A percentile compares a stretch with the other conserved stretches of the same genome.
Conservation (phyloP, 2,329 filamentous ascomycete genomes). For the Venturia pyrina region DNA sequence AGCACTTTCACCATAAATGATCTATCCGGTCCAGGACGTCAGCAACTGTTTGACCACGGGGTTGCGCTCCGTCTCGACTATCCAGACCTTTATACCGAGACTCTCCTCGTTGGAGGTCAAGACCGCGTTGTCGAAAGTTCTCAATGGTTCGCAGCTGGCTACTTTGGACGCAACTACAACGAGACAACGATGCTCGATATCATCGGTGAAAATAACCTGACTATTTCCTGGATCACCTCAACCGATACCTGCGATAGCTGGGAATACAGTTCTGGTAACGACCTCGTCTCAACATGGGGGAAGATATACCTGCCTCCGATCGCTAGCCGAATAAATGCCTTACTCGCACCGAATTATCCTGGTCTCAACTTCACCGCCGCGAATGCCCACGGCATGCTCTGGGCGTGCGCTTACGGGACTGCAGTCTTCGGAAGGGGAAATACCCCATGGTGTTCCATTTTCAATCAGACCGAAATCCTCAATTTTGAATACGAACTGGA, state of each 20-base stretch:
- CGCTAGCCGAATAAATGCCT: conserved; percentile 11
- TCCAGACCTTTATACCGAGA: conserved; percentile 12
- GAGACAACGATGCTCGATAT: conserved; percentile 8
- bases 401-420: conserved; percentile 13
- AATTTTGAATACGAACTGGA: conserved; percentile 14
- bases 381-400: conserved; percentile 13
- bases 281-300: conserved; percentile 13
- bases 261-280: conserved; percentile 13
- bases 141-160: conserved; percentile 13
- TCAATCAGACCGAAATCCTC: conserved; percentile 13
- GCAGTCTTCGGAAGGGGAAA: conserved; percentile 13
- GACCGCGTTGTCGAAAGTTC: conserved; percentile 14
- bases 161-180: conserved; percentile 12
- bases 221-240: conserved; percentile 13
- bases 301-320: conserved; percentile 12
- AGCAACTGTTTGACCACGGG: conserved; percentile 13
- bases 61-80: conserved; percentile 11
- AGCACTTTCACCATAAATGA: conserved; percentile 13
- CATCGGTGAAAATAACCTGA: conserved; percentile 12
- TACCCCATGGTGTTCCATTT: conserved; percentile 12
- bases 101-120: conserved; percentile 12
- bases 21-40: conserved; percentile 11
- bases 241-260: conserved; percentile 13
- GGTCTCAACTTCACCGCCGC: conserved; percentile 9
- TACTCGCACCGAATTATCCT: conserved; percentile 11